Base-by-base conservation (phyloP, 1,139 yeast species). In the Hyphopichia pseudoburtonii region DNA sequence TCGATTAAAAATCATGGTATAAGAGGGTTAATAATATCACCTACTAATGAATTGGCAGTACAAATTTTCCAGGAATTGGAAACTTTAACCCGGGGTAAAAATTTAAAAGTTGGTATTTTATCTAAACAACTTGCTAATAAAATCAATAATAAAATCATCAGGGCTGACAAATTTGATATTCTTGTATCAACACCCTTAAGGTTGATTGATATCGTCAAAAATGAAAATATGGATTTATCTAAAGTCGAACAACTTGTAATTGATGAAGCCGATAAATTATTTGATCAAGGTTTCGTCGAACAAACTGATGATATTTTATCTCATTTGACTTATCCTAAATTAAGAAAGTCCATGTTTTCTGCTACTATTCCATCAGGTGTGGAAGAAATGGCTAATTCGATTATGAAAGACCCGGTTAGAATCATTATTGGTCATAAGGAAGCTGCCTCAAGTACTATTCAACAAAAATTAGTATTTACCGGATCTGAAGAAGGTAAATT, bases 341-440 rank as follows among this genome's bases (percentile, higher is more conserved):
- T 84, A 28, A 69, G 79, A 35, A 87, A 83, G 60, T 81, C 94
- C 5, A 82, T 94, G 69, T 92, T 86, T 56, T 87, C 96, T 5
- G 99, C 99, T 8, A 94, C 99, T 0, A 84, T 94, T 41, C 96
- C 98, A 0, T 85, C 96, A 1, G 83, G 86, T 33, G 95, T 92
- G 21, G 98, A 92, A 62, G 92, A 86, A 52, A 74, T 88, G 57
- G 96, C 97, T 9, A 75, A 80, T 34, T 71, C 85, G 15, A 86
- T 92, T 35, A 90, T 92, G 97, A 65, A 74, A 30, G 82, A 82
- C 42, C 95, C 96, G 18, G 70, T 90, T 22, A 78, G 97, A 57
- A 79, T 92, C 23, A 85, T 92, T 46, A 82, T 92, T 49, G 98
- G 98, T 10, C 92, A 82, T 54, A 90, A 90, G 56, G 97, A 92